Percentiles rank a stretch among this genome's conserved stretches.
These are phyloP conservation scores for Echria macrotheca DNA, from an alignment of 495 filamentous ascomycete genomes.

Conservation along the genomic window DNA sequence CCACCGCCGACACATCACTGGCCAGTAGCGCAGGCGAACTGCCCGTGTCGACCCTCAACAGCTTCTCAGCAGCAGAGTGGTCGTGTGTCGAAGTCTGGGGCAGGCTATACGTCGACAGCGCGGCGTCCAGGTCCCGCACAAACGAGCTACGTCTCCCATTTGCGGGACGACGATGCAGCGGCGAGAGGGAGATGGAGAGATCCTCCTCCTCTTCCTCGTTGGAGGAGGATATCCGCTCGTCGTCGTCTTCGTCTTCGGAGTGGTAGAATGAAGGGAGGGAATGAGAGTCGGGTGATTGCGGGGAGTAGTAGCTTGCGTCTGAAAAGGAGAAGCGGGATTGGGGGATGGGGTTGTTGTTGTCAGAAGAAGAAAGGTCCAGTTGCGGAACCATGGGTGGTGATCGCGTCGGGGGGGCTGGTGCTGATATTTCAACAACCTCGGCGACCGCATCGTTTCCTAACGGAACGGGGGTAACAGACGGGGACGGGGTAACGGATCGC, in stretches of 20 bases:
- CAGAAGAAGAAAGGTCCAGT: constrained; percentile 1
- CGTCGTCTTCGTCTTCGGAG: constrained; percentile 30
- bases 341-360: not conserved
- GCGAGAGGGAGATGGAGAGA: not conserved
- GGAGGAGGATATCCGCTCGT: constrained; percentile 1
- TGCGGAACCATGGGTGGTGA: constrained; percentile 13
- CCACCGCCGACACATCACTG: constrained; percentile 22
- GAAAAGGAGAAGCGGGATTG: constrained; percentile 14
- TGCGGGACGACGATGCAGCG: not conserved
- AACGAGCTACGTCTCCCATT: constrained; percentile 9
- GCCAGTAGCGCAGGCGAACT: constrained; percentile 27
- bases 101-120: constrained; percentile 40
- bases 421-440: no score
- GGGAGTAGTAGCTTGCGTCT: constrained; percentile 10
- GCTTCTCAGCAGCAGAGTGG: constrained; percentile 10
- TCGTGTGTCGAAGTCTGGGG: constrained; percentile 27
- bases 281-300: constrained; percentile 17
- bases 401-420: constrained; percentile 9
- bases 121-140: constrained; percentile 19
- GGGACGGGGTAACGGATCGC: constrained; percentile 29
- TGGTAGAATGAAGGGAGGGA: constrained; percentile 39
- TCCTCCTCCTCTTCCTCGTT: constrained; percentile 14
- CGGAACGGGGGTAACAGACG: constrained; percentile 6
- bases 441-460: not conserved
- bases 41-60: constrained; percentile 13